Conservation (phyloP, 208 protist species). For the Leishmania major region DNA sequence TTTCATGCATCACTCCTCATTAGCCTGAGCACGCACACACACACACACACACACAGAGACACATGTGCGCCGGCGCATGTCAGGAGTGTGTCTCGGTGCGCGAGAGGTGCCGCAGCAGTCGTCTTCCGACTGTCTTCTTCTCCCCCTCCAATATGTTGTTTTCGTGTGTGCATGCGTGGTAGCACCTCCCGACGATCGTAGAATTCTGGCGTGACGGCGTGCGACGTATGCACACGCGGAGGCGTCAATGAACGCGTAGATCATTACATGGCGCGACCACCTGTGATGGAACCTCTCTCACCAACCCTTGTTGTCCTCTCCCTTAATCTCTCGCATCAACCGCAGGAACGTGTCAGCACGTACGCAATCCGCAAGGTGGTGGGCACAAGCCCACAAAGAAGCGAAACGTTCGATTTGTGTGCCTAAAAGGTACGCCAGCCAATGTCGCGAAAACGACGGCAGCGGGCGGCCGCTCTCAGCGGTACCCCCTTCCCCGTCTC, state of each 20-base stretch:
- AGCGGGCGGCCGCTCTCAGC: not conserved
- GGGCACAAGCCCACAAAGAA: not conserved
- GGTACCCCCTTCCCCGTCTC: not conserved
- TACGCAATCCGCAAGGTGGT: not conserved
- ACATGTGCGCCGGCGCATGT: not conserved
- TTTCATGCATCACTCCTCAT: not conserved
- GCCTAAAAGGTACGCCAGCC: not conserved
- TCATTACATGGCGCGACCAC: not conserved
- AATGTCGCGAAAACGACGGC: conserved; percentile 2
- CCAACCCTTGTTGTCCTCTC: not conserved
- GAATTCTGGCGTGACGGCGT: not conserved
- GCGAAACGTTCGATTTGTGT: not conserved
- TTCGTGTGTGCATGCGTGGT: not conserved
- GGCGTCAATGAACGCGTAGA: not conserved
- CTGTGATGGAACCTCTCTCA: not conserved
- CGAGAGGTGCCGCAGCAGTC: not conserved
- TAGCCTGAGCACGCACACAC: not conserved
- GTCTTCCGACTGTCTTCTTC: not conserved
- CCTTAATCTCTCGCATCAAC: not conserved
- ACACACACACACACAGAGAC: not conserved
- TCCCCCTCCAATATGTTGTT: not conserved
- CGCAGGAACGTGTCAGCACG: not conserved
- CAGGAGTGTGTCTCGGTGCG: not conserved
- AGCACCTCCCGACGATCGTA: not conserved
- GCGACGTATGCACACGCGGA: not conserved